phyloP scores from a whole-genome alignment of 2,329 filamentous ascomycete species.

The Sphaerulina musiva region DNA sequence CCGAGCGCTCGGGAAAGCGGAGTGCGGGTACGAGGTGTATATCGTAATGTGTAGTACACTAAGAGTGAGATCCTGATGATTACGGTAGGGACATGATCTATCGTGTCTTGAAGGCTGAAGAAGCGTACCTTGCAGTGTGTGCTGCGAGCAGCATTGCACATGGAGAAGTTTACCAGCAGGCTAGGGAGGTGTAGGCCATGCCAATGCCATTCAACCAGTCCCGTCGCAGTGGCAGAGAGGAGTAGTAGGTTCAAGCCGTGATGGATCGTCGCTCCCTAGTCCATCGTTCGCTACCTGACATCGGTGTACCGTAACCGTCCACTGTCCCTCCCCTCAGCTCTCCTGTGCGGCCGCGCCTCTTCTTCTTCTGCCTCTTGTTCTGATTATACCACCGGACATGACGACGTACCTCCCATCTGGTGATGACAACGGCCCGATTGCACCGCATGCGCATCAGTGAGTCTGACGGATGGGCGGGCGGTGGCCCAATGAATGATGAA shows the following conservation, averaged over 20 bases:
- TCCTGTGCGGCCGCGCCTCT: no score
- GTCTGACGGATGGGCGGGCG: no score
- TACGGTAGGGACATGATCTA: not conserved
- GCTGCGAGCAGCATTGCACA: constrained; percentile 9
- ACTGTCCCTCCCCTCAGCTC: no score
- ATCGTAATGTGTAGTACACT: no score
- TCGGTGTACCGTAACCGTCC: not conserved
- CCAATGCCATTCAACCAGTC: no score
- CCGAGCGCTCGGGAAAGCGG: not conserved
- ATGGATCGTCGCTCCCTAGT: constrained; percentile 13
- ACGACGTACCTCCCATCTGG: no score
- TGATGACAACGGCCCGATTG: no score
- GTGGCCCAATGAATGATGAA: no score
- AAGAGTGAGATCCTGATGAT: not conserved
- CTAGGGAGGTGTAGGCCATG: not conserved
- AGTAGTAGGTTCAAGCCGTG: constrained; percentile 6
- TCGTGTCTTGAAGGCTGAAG: not conserved
- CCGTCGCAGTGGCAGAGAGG: no score
- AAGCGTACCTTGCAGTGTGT: not conserved
- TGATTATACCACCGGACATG: no score
- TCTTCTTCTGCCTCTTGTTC: no score
- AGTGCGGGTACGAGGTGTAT: not conserved
- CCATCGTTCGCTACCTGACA: not conserved
- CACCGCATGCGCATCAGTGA: no score
- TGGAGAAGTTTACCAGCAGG: constrained; percentile 1